Evolutionary conservation across 1,139 yeast genomes (phyloP).

Genomic region (Suhomyces bribrorum): DNA sequence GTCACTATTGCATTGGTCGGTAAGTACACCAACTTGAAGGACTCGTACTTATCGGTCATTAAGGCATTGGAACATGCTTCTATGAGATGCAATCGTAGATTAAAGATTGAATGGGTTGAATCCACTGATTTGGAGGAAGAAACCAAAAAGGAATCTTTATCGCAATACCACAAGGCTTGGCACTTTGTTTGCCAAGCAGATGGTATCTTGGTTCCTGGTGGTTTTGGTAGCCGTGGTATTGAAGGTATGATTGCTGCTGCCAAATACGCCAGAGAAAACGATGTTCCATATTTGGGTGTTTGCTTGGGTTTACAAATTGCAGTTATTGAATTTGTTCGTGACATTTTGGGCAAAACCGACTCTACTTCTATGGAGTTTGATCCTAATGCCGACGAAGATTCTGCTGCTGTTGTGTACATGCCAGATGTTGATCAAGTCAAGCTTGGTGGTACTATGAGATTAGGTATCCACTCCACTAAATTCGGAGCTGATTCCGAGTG

Average conservation of each 20-base stretch:
- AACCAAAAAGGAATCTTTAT: constrained; percentile 61
- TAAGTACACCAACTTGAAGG: constrained; percentile 93
- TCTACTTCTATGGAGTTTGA: constrained; percentile 88
- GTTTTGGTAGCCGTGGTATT: constrained; percentile 95
- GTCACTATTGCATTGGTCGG: constrained; percentile 97
- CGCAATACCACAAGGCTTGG: constrained; percentile 94
- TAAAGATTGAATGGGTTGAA: constrained; percentile 94
- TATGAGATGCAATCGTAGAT: constrained; percentile 80
- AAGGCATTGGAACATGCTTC: constrained; percentile 95
- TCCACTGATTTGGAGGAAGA: constrained; percentile 85
- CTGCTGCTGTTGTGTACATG: constrained; percentile 91
- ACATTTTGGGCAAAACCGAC: constrained; percentile 64
- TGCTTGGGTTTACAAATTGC: constrained; percentile 98
- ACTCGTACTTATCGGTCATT: constrained; percentile 91
- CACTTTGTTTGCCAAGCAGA: constrained; percentile 90
- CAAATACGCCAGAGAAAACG: constrained; percentile 94
- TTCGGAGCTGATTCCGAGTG: constrained; percentile 71
- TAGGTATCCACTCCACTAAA: constrained; percentile 87
- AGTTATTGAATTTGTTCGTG: constrained; percentile 88
- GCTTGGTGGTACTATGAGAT: constrained; percentile 98
- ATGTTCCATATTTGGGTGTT: constrained; percentile 92
- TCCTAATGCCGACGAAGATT: constrained; percentile 58
- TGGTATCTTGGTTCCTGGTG: constrained; percentile 98
- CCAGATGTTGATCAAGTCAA: constrained; percentile 96
- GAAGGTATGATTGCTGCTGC: constrained; percentile 99